A percentile compares a stretch with the other conserved stretches of the same genome.
These are phyloP conservation scores for Xylaria telfairii DNA, from an alignment of 495 filamentous ascomycete genomes.

Conservation along the genomic window DNA sequence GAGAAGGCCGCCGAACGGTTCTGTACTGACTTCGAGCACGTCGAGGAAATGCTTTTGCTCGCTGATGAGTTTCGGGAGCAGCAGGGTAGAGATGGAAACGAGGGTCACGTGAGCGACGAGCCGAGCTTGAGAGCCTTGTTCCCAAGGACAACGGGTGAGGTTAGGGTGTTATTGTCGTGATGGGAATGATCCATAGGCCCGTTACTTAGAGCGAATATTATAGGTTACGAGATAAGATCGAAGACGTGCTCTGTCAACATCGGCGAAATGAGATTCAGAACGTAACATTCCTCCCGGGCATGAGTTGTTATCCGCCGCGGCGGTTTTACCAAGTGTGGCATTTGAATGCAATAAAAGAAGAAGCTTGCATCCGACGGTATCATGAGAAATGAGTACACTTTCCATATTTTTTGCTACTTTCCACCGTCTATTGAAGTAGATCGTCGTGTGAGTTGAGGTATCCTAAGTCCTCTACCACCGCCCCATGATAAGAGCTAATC, in stretches of 20 bases:
- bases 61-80: slow-evolving; percentile 53
- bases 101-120: slow-evolving; percentile 35
- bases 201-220: neutral
- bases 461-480: neutral
- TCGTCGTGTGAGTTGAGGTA: neutral
- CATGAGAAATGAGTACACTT: neutral
- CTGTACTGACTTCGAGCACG: slow-evolving; percentile 87
- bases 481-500: neutral
- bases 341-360: neutral
- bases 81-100: slow-evolving; percentile 42
- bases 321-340: neutral
- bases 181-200: neutral
- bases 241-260: neutral
- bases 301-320: neutral
- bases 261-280: neutral
- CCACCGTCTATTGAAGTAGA: neutral
- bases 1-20: slow-evolving; percentile 86
- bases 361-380: neutral
- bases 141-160: slow-evolving; percentile 84
- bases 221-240: neutral
- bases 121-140: slow-evolving; percentile 69
- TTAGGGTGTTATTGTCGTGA: slow-evolving; percentile 74
- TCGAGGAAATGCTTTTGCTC: slow-evolving; percentile 67
- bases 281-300: neutral
- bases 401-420: neutral